Conservation (phyloP, 2,329 filamentous ascomycete species). For the Clonostachys sp. region DNA sequence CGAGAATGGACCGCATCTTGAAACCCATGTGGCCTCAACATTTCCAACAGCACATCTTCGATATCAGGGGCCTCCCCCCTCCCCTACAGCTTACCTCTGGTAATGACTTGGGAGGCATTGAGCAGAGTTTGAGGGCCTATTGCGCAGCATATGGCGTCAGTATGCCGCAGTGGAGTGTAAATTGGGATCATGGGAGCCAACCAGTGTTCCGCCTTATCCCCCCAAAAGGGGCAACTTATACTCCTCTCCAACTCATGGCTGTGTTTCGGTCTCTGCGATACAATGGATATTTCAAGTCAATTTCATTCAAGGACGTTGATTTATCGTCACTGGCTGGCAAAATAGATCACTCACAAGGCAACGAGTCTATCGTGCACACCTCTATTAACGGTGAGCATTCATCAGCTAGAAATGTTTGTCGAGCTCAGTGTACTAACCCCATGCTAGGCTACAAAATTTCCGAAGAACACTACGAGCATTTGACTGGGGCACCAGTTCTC, state of each 20-base stretch:
- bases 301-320: constrained; percentile 51
- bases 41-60: constrained; percentile 48
- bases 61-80: constrained; percentile 45
- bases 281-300: constrained; percentile 54
- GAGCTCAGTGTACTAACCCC: background rate
- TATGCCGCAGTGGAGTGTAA: constrained; percentile 46
- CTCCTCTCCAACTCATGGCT: constrained; percentile 47
- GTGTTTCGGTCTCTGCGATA: constrained; percentile 52
- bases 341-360: constrained; percentile 37
- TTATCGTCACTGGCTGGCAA: constrained; percentile 31
- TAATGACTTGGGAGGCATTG: constrained; percentile 50
- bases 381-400: constrained; percentile 42
- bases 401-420: background rate
- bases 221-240: constrained; percentile 32
- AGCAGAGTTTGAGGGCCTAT: constrained; percentile 50
- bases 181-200: constrained; percentile 32
- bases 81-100: constrained; percentile 49
- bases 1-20: constrained; percentile 48
- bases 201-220: constrained; percentile 51
- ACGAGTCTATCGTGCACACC: constrained; percentile 43
- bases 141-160: constrained; percentile 45
- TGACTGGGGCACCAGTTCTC: constrained; percentile 44
- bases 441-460: constrained; percentile 36
- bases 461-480: constrained; percentile 40
- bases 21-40: constrained; percentile 55